Percentiles rank a stretch among this genome's conserved stretches.
Conservation (phyloP, 495 filamentous ascomycete genomes). For the Margaritispora aquatica region DNA sequence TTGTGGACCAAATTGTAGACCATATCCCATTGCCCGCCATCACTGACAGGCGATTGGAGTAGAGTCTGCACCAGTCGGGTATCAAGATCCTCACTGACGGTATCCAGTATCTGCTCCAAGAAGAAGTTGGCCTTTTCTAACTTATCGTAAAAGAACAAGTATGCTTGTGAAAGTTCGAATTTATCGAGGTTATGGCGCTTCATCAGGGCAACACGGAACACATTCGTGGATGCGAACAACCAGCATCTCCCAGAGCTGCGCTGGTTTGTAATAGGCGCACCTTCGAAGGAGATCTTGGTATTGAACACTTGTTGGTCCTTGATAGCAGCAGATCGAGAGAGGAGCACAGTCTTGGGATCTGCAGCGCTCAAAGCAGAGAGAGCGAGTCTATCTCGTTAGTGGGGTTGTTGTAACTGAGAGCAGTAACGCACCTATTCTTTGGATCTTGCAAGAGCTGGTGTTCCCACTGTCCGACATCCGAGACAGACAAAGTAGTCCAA, state of each 20-base stretch:
- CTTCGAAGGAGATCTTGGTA: constrained; percentile 73
- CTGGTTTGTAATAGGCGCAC: constrained; percentile 80
- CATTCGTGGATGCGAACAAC: constrained; percentile 83
- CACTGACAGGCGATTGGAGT: constrained; percentile 58
- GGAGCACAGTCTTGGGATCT: constrained; percentile 47
- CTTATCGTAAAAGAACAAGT: constrained; percentile 95
- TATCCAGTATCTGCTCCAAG: constrained; percentile 74
- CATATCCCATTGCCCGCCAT: constrained; percentile 94
- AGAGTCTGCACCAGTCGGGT: constrained; percentile 62
- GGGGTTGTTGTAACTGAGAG: neutral
- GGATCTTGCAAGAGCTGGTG: constrained; percentile 54
- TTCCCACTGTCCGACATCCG: constrained; percentile 47
- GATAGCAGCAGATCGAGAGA: constrained; percentile 47
- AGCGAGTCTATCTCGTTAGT: constrained; percentile 43
- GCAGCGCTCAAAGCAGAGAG: constrained; percentile 58
- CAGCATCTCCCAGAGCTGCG: constrained; percentile 74
- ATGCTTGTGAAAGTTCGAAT: constrained; percentile 82
- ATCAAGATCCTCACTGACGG: constrained; percentile 59
- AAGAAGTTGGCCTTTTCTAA: constrained; percentile 89
- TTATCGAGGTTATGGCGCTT: constrained; percentile 66
- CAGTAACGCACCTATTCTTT: constrained; percentile 45
- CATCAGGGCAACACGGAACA: constrained; percentile 81
- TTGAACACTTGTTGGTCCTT: constrained; percentile 76
- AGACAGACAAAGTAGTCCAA: constrained; percentile 36
- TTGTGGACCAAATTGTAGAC: constrained; percentile 78